Base-by-base conservation (phyloP, 345 rosid species). In the Kernera saxatilis region DNA sequence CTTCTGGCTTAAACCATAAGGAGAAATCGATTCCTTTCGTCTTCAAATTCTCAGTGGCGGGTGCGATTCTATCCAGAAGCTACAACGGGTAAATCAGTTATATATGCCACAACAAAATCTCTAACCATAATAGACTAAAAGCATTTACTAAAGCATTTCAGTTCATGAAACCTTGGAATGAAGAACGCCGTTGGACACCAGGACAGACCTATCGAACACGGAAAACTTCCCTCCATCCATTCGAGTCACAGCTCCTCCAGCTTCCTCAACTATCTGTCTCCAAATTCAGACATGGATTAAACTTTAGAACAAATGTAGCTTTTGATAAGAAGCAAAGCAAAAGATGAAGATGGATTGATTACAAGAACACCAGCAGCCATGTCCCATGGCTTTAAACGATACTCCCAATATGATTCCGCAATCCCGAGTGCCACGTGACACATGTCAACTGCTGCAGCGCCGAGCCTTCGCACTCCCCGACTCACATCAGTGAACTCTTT, bases 351-450 rank as follows among this genome's bases (percentile, higher is more conserved):
- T n/a, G n/a, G 44, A 40, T 17, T 9, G 25, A 33, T 81, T 89
- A 93, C 98, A 91, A 93, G 76, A 77, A 84, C 98, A 61, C 97
- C 98, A 49, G 98, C 98, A 74, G 98, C 96, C 98, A 89, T 93
- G 81, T 93, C 98, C 98, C 98, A 93, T 58, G 98, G 98, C 79
- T 93, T 93, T 71, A 93, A 84, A 37, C 96, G 96, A 72, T 87
- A 91, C 73, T 93, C 98, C 98, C 98, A 93, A 37, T 91, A 91
- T 2, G 89, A 90, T 81, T 90, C 98, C 0, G 81, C 97, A 41
- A 90, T 84, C 37, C 97, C 98, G 2, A 93, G 89, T 54, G 97
- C 97, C 3, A 93, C 97, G 67, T 93, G 98, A 73, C 98, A 90
- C 98, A 93, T 93, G 76, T 93, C 98, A 60, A 93, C 97, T 5